Base-by-base conservation (phyloP, 257 asterid species). In the Buddleja alternifolia region DNA sequence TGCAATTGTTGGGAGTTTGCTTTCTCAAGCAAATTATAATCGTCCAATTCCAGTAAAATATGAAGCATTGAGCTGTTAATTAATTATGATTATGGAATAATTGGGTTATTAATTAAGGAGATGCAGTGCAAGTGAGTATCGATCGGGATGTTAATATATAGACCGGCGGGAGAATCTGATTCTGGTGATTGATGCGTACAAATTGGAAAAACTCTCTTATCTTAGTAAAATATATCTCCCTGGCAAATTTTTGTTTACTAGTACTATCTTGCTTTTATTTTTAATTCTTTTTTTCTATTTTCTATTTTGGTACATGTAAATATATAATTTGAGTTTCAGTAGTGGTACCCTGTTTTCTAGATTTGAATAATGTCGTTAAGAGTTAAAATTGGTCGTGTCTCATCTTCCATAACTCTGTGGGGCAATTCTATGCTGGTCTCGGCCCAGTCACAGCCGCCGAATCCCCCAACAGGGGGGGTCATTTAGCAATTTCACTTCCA, bases 21-120 rank as follows among this genome's bases (percentile, higher is more conserved):
- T 90, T 1, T 75, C 98, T 50, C 97, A 86, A 69, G 57, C 86
- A 0, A 92, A 92, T 45, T 93, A 86, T 47, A 90, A 84, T 70
- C 92, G 88, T 70, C 82, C 94, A 10, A 81, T 90, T 55, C 88
- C 97, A 1, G 79, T 90, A 71, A 93, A 88, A 66, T 93, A 86
- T 6, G 97, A 89, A 61, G 99, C 90, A 44, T 55, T 91, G 58
- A 94, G 95, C 85, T 91, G 97, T 72, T 90, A 76, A 85, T 60
- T 52, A 52, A 58, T 24, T 57, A 48, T 62, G 46, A 5, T 29
- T 29, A 29, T 29, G 34, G 34, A 29, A 29, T 29, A 29, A 29
- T 29, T 29, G 34, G 5, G 34, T 29, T 29, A 29, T n/a, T n/a
- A 29, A 29, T 29, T 29, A 29, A 29, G 34, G 2, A 29, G 34